Percentiles rank a stretch among this genome's conserved stretches.
These are phyloP conservation scores for Phytophthora syringae DNA, from an alignment of 352 stramenopile species.

Conservation along the genomic window DNA sequence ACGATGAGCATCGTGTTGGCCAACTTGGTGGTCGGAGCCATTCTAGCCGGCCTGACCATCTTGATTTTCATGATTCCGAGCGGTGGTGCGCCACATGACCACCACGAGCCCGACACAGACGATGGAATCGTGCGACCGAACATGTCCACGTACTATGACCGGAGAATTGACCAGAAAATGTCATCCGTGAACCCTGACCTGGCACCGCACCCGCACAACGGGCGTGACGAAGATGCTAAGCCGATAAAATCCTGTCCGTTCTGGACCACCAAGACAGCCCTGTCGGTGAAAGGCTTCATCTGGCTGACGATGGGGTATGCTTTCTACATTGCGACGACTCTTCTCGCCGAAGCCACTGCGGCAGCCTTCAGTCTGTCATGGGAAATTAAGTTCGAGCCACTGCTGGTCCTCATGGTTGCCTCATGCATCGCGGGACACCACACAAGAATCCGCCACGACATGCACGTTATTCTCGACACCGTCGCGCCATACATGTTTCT, in stretches of 20 bases:
- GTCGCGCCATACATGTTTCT: conserved; percentile 74
- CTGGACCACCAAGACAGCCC: conserved; percentile 34
- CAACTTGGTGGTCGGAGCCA: conserved; percentile 53
- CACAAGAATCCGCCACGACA: conserved; percentile 65
- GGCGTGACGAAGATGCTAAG: conserved; percentile 40
- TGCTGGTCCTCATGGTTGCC: conserved; percentile 70
- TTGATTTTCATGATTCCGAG: conserved; percentile 65
- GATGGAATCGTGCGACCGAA: neutral
- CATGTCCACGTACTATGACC: conserved; percentile 21
- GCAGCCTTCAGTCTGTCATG: conserved; percentile 55
- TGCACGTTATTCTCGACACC: conserved; percentile 75
- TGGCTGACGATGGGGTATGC: conserved; percentile 68
- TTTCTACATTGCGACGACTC: conserved; percentile 63
- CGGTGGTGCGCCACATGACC: conserved; percentile 13
- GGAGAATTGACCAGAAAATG: conserved; percentile 32
- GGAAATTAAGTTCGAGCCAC: no score
- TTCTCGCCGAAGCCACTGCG: conserved; percentile 46
- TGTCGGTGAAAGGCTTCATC: conserved; percentile 67
- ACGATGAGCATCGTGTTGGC: conserved; percentile 58
- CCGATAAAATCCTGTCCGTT: conserved; percentile 15
- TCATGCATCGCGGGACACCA: conserved; percentile 71
- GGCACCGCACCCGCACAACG: conserved; percentile 57
- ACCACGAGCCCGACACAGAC: conserved; percentile 4
- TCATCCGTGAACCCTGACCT: conserved; percentile 30
- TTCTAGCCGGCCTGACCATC: conserved; percentile 52